Evolutionary conservation across 208 protist genomes (phyloP).

Genomic region (Naegleria fowleri): DNA sequence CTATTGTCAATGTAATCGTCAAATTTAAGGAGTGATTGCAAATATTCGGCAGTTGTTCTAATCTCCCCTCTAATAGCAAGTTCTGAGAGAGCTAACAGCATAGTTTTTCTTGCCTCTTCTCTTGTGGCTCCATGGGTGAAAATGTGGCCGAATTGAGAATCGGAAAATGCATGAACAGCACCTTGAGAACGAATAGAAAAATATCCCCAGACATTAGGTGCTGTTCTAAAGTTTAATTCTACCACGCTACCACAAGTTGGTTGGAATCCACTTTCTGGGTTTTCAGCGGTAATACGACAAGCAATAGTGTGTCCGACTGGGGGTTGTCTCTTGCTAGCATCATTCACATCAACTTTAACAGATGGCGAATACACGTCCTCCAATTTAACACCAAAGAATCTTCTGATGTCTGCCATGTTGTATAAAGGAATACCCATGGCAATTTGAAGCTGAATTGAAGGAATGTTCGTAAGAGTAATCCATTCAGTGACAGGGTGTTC

Average conservation of each 20-base stretch:
- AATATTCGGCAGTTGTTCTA: slow-evolving; percentile 86
- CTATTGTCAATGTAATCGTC: slow-evolving; percentile 67
- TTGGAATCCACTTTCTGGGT: slow-evolving; percentile 91
- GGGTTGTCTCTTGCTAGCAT: slow-evolving; percentile 41
- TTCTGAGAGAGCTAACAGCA: slow-evolving; percentile 83
- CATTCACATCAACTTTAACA: slow-evolving; percentile 76
- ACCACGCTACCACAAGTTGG: slow-evolving; percentile 85
- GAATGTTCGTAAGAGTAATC: slow-evolving; percentile 90
- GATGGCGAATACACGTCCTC: slow-evolving; percentile 48
- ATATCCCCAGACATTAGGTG: slow-evolving; percentile 94
- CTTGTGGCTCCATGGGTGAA: slow-evolving; percentile 84
- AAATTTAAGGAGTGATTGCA: slow-evolving; percentile 72
- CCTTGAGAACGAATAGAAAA: slow-evolving; percentile 82
- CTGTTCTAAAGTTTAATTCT: slow-evolving; percentile 87
- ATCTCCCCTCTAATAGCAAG: slow-evolving; percentile 89
- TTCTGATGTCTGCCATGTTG: slow-evolving; percentile 87
- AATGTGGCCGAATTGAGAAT: slow-evolving; percentile 97
- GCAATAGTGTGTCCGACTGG: slow-evolving; percentile 89
- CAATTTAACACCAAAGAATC: slow-evolving; percentile 72
- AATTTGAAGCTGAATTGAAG: slow-evolving; percentile 87
- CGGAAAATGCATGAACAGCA: slow-evolving; percentile 83
- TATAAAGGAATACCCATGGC: slow-evolving; percentile 91
- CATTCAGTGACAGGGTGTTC: slow-evolving; percentile 95
- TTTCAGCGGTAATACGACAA: slow-evolving; percentile 91
- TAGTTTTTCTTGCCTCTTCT: slow-evolving; percentile 79